Base-by-base conservation (phyloP, 805 yeast species). In the Metschnikowia lachancei region DNA sequence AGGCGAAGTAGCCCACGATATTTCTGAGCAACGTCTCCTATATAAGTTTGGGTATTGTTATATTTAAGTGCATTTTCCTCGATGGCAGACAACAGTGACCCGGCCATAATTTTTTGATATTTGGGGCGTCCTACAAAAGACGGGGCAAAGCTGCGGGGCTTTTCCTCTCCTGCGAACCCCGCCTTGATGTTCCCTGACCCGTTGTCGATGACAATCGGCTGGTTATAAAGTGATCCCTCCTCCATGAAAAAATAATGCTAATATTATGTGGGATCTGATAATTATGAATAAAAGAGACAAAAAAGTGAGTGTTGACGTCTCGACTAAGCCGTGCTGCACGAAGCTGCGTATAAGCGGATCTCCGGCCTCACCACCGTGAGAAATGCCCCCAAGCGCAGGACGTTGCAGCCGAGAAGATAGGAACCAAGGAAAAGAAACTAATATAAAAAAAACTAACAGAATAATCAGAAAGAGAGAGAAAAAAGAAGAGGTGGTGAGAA, bases 151-250 rank as follows among this genome's bases (percentile, higher is more conserved):
- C 78, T 64, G 56, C 80, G 77, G 3, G 98, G 98, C 54, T 72
- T 77, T 41, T 88, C 94, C 54, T 87, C 95, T 18, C 97, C 97
- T 0, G 97, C 95, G 64, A 91, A 87, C 1, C 98, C 97, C 1
- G 95, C 87, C 61, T 89, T 86, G 45, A 91, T 71, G 32, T 77
- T 75, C 1, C 96, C 95, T 3, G 96, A 84, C 7, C 98, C 97
- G 55, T 72, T 72, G 52, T 72, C 77, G 30, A 72, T 63, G 14
- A 72, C 77, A 19, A 72, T 70, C 8, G 77, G 76, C 50, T 72
- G 77, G 56, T 72, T 72, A 49, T 71, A 72, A 29, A 72, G 61
- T 22, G 47, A 41, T 8, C 54, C 59, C 30, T 54, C 59, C 29
- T 54, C 59, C 59, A 55, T 55, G 33, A 14, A 3, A 30, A 30